These are phyloP conservation scores for Kluyveromyces starmeri DNA, from an alignment of 805 yeast genomes.

Conservation along the genomic window DNA sequence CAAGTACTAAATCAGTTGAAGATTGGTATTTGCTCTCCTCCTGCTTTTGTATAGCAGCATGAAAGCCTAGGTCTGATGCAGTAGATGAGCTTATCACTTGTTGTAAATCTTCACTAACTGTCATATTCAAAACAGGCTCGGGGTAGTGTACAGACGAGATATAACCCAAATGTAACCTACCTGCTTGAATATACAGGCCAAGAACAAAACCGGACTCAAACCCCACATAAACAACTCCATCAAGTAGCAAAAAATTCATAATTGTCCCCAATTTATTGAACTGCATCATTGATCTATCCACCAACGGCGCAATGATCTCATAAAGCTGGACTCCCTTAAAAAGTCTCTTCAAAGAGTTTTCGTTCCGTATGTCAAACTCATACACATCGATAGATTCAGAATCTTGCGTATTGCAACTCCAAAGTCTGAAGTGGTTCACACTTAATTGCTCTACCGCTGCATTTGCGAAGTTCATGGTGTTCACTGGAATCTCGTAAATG, in stretches of 20 bases:
- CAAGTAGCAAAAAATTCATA: constrained; percentile 18
- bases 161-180: constrained; percentile 13
- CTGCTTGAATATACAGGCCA: constrained; percentile 15
- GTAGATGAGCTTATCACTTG: constrained; percentile 19
- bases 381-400: constrained; percentile 25
- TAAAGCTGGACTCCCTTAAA: constrained; percentile 16
- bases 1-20: not conserved
- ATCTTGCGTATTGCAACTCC: constrained; percentile 25
- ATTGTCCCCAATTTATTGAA: constrained; percentile 23
- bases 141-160: constrained; percentile 23
- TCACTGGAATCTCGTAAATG: constrained; percentile 23
- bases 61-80: constrained; percentile 12
- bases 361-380: constrained; percentile 12
- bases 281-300: constrained; percentile 6
- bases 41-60: not conserved
- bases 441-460: constrained; percentile 10
- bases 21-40: not conserved
- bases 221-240: constrained; percentile 17
- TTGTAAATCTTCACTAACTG: constrained; percentile 4
- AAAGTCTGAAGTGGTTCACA: constrained; percentile 11
- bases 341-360: constrained; percentile 18
- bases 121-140: constrained; percentile 21
- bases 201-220: constrained; percentile 25
- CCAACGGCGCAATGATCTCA: constrained; percentile 7
- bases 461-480: constrained; percentile 28